Conservation (phyloP, 495 filamentous ascomycete species). For the Xylaria palmicola region DNA sequence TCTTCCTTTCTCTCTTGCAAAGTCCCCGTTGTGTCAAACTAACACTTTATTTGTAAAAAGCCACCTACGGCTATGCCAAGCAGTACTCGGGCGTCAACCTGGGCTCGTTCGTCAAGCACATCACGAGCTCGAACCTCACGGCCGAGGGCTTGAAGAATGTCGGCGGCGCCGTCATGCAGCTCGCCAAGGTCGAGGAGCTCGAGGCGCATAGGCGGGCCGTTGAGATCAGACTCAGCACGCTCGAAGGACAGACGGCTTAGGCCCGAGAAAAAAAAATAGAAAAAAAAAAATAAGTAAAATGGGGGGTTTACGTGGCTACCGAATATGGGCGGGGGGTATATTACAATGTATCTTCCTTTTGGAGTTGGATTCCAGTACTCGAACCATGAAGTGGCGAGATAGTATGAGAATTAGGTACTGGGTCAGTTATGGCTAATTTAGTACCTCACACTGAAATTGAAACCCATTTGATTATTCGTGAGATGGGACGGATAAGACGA, state of each 20-base stretch:
- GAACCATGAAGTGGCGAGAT: too few species aligned
- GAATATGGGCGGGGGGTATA: neutral
- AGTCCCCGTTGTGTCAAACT: neutral
- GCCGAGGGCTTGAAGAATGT: slow-evolving; percentile 80
- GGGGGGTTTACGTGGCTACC: neutral
- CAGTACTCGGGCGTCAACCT: slow-evolving; percentile 98
- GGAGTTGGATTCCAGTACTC: neutral
- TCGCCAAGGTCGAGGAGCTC: slow-evolving; percentile 90
- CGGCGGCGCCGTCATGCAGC: slow-evolving; percentile 83
- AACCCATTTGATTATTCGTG: too few species aligned
- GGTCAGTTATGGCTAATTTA: too few species aligned
- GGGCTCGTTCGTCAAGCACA: slow-evolving; percentile 92
- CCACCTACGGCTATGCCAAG: slow-evolving; percentile 95
- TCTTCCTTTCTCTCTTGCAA: neutral
- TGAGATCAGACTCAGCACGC: slow-evolving; percentile 64
- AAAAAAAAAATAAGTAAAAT: too few species aligned
- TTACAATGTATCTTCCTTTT: neutral
- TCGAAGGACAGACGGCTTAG: neutral
- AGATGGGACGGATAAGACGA: too few species aligned
- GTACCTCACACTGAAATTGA: too few species aligned
- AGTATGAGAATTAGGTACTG: too few species aligned
- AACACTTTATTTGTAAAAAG: slow-evolving; percentile 42
- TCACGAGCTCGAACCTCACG: slow-evolving; percentile 88
- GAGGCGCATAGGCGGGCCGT: slow-evolving; percentile 94
- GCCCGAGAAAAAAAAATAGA: neutral